Percentiles rank a stretch among this genome's conserved stretches.
Evolutionary conservation across 2,329 filamentous ascomycete genomes (phyloP).

Genomic region (Fusarium sp.): DNA sequence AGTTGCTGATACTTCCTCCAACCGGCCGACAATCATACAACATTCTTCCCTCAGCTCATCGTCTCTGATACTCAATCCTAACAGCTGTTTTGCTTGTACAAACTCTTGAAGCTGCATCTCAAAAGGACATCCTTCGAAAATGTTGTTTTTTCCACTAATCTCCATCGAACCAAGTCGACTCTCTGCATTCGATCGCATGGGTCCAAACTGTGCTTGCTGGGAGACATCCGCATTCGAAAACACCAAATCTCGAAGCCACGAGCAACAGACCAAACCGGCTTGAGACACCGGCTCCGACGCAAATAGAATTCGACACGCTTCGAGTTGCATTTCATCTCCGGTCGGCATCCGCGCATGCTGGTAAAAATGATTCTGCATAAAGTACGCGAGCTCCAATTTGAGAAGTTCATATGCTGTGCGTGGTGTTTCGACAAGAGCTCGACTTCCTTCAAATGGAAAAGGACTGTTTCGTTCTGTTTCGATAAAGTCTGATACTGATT

Average conservation of each 20-base stretch:
- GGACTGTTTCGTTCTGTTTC: conserved; percentile 43
- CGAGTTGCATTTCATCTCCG: conserved; percentile 39
- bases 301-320: conserved; percentile 39
- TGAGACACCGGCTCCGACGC: conserved; percentile 24
- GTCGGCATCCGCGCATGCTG: conserved; percentile 32
- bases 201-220: conserved; percentile 44
- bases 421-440: conserved; percentile 37
- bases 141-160: conserved; percentile 49
- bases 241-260: conserved; percentile 42
- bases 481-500: conserved; percentile 37
- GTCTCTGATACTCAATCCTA: conserved; percentile 24
- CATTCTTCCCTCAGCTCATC: conserved; percentile 43
- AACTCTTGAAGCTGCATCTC: conserved; percentile 44
- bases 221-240: conserved; percentile 30
- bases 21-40: conserved; percentile 33
- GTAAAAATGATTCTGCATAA: conserved; percentile 45
- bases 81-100: conserved; percentile 26
- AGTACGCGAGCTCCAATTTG: conserved; percentile 42
- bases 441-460: conserved; percentile 37
- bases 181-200: conserved; percentile 44
- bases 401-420: conserved; percentile 42
- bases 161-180: conserved; percentile 40
- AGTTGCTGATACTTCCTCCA: conserved; percentile 39
- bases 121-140: conserved; percentile 50
- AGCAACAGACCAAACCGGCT: neutral